Percentiles rank a stretch among this genome's conserved stretches.
Conservation (phyloP, 306 rosid genomes). For the Corylus americana region DNA sequence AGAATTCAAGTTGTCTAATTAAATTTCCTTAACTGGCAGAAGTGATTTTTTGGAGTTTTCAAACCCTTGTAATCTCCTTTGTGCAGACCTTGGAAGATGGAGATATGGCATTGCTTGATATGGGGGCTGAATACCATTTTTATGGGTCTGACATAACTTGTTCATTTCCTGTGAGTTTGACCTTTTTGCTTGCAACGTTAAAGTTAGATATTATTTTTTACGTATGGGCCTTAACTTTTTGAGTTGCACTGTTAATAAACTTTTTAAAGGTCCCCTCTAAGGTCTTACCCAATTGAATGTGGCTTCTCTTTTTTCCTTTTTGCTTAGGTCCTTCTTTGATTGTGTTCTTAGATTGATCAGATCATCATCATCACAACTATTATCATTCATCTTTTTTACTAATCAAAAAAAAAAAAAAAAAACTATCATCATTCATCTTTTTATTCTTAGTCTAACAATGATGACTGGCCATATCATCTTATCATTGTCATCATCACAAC, state of each 20-base stretch:
- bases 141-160: slow-evolving; percentile 97
- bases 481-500: background rate
- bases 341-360: slow-evolving; percentile 1
- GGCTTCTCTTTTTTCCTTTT: background rate
- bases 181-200: background rate
- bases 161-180: slow-evolving; percentile 83
- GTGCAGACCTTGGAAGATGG: slow-evolving; percentile 82
- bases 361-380: slow-evolving; percentile 1
- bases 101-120: slow-evolving; percentile 90
- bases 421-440: background rate
- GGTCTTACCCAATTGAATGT: background rate
- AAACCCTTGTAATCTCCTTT: slow-evolving; percentile 6
- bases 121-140: slow-evolving; percentile 95
- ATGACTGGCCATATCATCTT: background rate
- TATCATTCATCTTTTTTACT: background rate
- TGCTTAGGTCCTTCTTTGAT: background rate
- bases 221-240: slow-evolving; percentile 13
- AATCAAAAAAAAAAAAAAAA: too few relatives aligned
- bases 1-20: background rate
- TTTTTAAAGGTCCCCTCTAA: background rate
- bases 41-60: background rate
- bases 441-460: background rate
- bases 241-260: background rate
- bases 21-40: background rate
- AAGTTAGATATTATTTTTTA: background rate